Base-by-base conservation (phyloP, 1,284 basidiomycete species). In the Malassezia pachydermatis region DNA sequence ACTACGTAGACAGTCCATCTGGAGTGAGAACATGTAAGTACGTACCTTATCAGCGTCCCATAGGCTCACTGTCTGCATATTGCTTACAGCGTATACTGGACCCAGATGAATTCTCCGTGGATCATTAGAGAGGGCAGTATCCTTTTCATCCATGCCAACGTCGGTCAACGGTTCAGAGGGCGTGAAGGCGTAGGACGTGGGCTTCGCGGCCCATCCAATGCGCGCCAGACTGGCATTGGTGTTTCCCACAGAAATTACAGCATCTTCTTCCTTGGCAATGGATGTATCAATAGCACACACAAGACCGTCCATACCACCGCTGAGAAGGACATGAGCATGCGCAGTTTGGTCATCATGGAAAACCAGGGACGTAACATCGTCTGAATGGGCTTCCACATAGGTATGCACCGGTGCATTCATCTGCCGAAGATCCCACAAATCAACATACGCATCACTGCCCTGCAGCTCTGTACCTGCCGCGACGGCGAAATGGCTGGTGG, bases 51-150 rank as follows among this genome's bases (percentile, higher is more conserved):
- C 64, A 5, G 63, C 65, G 40, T 70, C 63, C 42, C 62, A 70
- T 10, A 68, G 37, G 11, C 60, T 48, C 24, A 70, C 30, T 0
- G 67, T 71, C 52, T 71, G 68, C 68, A 71, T 71, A 40, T 71
- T 64, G 30, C 65, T 65, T 1, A 69, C 50, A 2, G 60, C 59
- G 54, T 60, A 71, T 1, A 63, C 60, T 25, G 55, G 54, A n/a
- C 65, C 67, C 0, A 71, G 51, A 0, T 44, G 45, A 11, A 38
- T 45, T 27, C 62, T 45, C 17, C 54, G 51, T 5, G 53, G 45
- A 28, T 59, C 55, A 2, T 54, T 54, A 5, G 17, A 9, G 4
- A 60, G 53, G 2, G 51, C 57, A 13, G 20, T 20, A 5, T 51
- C 55, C 10, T 55, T 22, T 4, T 45, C 46, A 14, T 46, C 35